Percentiles rank a stretch among this genome's conserved stretches.
phyloP scores from a whole-genome alignment of 164 flowering plant genomes.

The Piper betle region DNA sequence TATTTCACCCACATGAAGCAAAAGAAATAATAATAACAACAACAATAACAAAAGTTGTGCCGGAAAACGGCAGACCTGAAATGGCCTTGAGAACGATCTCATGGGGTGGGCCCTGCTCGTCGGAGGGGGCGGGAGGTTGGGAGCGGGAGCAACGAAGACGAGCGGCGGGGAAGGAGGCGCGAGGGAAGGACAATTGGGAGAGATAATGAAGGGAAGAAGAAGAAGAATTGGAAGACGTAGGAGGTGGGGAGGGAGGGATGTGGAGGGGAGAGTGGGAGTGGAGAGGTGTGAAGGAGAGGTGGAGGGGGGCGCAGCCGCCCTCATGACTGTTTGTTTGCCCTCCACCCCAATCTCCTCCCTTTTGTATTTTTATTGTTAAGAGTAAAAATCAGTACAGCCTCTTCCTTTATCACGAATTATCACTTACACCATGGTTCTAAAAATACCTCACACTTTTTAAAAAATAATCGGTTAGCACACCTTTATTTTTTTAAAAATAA shows the following conservation, averaged over 20 bases:
- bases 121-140: constrained; percentile 13
- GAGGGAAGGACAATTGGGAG: constrained; percentile 7
- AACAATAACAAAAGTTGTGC: no score
- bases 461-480: no score
- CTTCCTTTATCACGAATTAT: no score
- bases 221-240: neutral
- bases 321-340: no score
- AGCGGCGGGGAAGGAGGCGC: constrained; percentile 7
- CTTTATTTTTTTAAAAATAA: no score
- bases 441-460: no score
- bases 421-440: no score
- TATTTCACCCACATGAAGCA: no score
- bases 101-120: constrained; percentile 73
- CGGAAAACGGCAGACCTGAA: neutral
- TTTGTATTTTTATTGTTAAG: no score
- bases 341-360: no score
- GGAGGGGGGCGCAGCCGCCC: constrained; percentile 3
- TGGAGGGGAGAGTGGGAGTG: constrained; percentile 31
- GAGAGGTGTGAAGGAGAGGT: constrained; percentile 29
- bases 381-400: no score
- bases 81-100: constrained; percentile 75
- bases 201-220: constrained; percentile 1
- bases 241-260: constrained; percentile 5
- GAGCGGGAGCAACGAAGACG: constrained; percentile 23
- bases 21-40: neutral